Base-by-base conservation (phyloP, 306 rosid species). In the Cucumis cinereus region DNA sequence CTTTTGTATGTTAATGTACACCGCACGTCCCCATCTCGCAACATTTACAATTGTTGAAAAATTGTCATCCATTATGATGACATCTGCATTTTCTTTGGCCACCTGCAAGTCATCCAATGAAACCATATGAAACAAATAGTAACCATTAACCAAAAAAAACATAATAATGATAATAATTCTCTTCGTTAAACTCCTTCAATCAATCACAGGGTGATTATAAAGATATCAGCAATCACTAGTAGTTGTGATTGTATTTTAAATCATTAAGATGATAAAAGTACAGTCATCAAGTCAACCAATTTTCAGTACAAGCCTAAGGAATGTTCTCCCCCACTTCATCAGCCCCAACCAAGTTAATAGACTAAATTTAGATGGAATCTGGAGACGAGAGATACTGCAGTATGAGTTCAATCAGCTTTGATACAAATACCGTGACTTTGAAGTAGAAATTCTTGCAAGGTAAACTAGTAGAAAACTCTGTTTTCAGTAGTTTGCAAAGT, bases 1-100 rank as follows among this genome's bases (percentile, higher is more conserved):
- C 86, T 94, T 94, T 78, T 94, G 97, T 54, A 94, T 92, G 85
- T 94, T 94, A 84, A 90, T 92, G 83, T 92, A 94, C 3, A 92
- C 97, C 16, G 99, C 84, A 9, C 99, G 96, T 79, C 99, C 99
- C 99, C 96, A 92, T 89, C 75, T 89, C 26, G 90, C 93, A 57
- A 92, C 99, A 61, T 86, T 92, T 63, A 94, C 86, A 77, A 94
- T 92, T 20, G 99, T 92, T 14, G 86, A 17, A 76, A 94, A 94
- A 83, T 94, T 88, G 77, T 94, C 99, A 55, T 94, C 97, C 90
- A 94, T 75, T 81, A 94, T 89, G 79, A 94, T 87, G 70, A 92
- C 93, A 84, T 89, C 99, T 10, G 99, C 96, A 78, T 82, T 90
- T 83, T 94, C 99, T 80, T 94, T 94, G 12, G 99, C 99, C 15